These are phyloP conservation scores for Ganoderma boninense DNA, from an alignment of 1,284 basidiomycete species.

Conservation along the genomic window DNA sequence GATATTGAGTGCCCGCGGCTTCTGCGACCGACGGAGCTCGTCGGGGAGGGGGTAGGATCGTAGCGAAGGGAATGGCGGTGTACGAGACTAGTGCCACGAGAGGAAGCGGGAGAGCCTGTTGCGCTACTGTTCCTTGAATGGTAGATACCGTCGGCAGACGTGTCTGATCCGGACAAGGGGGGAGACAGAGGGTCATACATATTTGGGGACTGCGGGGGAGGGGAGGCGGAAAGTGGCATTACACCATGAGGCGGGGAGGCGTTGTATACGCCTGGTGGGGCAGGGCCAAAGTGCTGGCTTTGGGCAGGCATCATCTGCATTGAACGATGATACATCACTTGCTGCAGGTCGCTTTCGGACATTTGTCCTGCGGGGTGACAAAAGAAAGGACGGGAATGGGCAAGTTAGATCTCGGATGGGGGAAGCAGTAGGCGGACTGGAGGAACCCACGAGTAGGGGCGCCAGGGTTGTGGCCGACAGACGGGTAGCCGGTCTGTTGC, in stretches of 20 bases:
- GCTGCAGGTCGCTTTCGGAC: conserved; percentile 57
- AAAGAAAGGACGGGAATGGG: conserved; percentile 47
- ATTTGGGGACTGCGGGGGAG: conserved; percentile 79
- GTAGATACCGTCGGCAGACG: conserved; percentile 81
- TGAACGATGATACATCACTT: conserved; percentile 43
- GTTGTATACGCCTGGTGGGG: conserved; percentile 52
- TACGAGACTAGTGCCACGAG: conserved; percentile 75
- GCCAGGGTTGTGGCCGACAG: conserved; percentile 46
- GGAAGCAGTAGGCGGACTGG: conserved; percentile 45
- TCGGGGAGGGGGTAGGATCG: conserved; percentile 80
- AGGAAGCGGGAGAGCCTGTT: conserved; percentile 77
- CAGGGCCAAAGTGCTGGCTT: conserved; percentile 40
- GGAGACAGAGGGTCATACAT: conserved; percentile 84
- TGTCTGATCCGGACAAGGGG: conserved; percentile 85
- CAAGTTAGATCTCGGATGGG: conserved; percentile 41
- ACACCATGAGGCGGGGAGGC: conserved; percentile 59
- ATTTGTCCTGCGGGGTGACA: conserved; percentile 55
- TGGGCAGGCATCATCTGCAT: conserved; percentile 41
- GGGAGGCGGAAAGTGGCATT: conserved; percentile 60
- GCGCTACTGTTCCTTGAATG: conserved; percentile 79
- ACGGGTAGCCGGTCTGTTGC: conserved; percentile 43
- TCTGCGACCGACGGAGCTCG: conserved; percentile 73
- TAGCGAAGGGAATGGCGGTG: conserved; percentile 73
- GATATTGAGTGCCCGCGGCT: conserved; percentile 72
- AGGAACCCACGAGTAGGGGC: conserved; percentile 62